Percentiles rank a stretch among this genome's conserved stretches.
Conservation (phyloP, 768 basidiomycete species). For the Leccinellum rugosiceps region DNA sequence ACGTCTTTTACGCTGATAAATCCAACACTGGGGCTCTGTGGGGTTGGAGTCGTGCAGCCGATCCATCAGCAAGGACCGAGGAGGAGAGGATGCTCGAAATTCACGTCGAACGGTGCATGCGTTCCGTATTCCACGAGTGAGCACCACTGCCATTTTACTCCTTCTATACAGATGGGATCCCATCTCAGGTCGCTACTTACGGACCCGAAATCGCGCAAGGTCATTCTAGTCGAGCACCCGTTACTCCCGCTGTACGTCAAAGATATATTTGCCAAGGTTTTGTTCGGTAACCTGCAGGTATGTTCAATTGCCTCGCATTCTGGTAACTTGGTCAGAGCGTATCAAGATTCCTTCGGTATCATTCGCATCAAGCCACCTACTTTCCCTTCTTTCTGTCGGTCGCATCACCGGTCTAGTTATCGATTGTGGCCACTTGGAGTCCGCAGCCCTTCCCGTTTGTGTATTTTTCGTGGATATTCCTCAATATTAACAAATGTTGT, state of each 20-base stretch:
- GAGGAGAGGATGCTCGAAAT: conserved; percentile 71
- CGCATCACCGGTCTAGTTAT: conserved; percentile 91
- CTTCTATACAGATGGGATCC: conserved; percentile 14
- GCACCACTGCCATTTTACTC: conserved; percentile 20
- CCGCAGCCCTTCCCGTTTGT: conserved; percentile 80
- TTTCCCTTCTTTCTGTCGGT: conserved; percentile 82
- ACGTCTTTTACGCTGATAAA: conserved; percentile 68
- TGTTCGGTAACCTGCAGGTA: conserved; percentile 91
- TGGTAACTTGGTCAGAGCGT: background rate
- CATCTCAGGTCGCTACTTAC: conserved; percentile 77
- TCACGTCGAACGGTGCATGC: conserved; percentile 61
- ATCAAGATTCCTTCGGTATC: conserved; percentile 88
- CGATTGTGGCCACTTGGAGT: conserved; percentile 91
- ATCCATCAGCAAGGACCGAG: conserved; percentile 60
- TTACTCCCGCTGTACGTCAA: conserved; percentile 84
- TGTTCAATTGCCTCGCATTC: background rate
- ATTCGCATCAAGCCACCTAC: conserved; percentile 84
- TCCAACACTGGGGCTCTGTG: conserved; percentile 49
- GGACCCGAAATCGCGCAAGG: conserved; percentile 93
- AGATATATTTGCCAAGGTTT: conserved; percentile 76
- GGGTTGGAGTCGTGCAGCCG: conserved; percentile 54
- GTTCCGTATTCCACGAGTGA: conserved; percentile 84
- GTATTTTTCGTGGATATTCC: background rate
- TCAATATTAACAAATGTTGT: background rate
- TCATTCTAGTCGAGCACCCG: conserved; percentile 90